These are phyloP conservation scores for Cyclotella atomus DNA, from an alignment of 108 stramenopile genomes.

Conservation along the genomic window DNA sequence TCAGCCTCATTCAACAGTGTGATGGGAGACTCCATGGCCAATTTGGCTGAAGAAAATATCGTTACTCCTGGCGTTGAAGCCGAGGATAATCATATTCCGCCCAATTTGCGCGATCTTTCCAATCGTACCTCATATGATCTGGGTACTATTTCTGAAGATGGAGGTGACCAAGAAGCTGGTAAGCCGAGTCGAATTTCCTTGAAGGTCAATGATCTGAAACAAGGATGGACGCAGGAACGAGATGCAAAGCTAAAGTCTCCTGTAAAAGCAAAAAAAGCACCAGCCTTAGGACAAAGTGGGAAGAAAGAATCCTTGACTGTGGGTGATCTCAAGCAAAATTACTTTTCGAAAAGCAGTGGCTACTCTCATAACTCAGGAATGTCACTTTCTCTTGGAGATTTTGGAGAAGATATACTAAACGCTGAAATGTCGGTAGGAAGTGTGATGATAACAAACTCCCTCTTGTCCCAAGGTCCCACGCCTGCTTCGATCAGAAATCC, in stretches of 20 bases:
- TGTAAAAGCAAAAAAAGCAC: neutral
- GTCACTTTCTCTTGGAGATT: neutral
- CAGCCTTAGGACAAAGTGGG: neutral
- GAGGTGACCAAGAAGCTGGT: neutral
- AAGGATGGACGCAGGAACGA: no score
- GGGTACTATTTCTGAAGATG: neutral
- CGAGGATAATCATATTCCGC: neutral
- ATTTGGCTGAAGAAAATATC: no score
- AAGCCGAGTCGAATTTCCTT: neutral
- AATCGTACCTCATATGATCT: neutral
- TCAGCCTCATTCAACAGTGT: slow-evolving; percentile 9
- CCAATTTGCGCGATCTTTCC: no score
- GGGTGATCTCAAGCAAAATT: neutral
- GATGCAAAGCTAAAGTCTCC: no score
- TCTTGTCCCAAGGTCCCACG: no score
- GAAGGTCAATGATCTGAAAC: neutral
- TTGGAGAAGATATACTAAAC: neutral
- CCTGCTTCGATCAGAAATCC: no score
- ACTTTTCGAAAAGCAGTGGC: neutral
- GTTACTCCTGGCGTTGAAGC: neutral
- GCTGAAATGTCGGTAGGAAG: neutral
- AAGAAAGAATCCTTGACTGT: neutral
- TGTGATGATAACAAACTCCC: no score
- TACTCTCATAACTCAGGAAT: neutral
- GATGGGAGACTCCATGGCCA: neutral